Conservation (phyloP, 2,329 filamentous ascomycete species). For the Aspergillus sp. region DNA sequence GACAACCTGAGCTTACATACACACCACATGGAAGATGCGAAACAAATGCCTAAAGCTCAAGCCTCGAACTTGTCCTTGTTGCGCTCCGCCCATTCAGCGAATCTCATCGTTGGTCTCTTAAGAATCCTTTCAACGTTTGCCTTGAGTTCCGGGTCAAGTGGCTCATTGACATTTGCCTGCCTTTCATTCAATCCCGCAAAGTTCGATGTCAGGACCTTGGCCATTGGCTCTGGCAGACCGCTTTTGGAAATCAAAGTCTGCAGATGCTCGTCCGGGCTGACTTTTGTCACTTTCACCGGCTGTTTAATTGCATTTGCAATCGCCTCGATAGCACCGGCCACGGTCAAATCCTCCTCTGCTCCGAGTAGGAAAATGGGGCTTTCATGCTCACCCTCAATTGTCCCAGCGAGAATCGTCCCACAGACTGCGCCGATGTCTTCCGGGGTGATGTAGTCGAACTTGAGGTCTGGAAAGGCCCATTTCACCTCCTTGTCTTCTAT, state of each 20-base stretch:
- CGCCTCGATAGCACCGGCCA: slow-evolving; percentile 13
- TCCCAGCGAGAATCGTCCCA: slow-evolving; percentile 41
- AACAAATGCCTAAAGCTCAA: slow-evolving; percentile 1
- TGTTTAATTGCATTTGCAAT: slow-evolving; percentile 17
- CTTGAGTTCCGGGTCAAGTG: slow-evolving; percentile 20
- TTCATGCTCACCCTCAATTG: slow-evolving; percentile 35
- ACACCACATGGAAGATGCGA: neutral
- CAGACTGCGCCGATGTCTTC: slow-evolving; percentile 52
- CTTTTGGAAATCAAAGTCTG: slow-evolving; percentile 13
- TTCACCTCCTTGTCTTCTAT: slow-evolving; percentile 35
- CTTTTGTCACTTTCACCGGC: slow-evolving; percentile 11
- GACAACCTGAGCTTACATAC: neutral
- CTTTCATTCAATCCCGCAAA: slow-evolving; percentile 4
- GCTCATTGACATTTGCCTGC: neutral
- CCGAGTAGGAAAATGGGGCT: slow-evolving; percentile 24
- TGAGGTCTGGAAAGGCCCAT: slow-evolving; percentile 34
- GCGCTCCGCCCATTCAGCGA: slow-evolving; percentile 40
- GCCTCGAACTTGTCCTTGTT: slow-evolving; percentile 33
- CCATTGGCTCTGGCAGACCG: slow-evolving; percentile 25
- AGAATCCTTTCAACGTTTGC: slow-evolving; percentile 41
- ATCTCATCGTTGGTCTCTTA: slow-evolving; percentile 30
- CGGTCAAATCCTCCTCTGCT: slow-evolving; percentile 3
- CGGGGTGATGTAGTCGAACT: slow-evolving; percentile 48
- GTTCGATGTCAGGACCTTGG: slow-evolving; percentile 4
- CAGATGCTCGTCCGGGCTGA: slow-evolving; percentile 19